Percentiles rank a stretch among this genome's conserved stretches.
These are phyloP conservation scores for Tetrahymena elliotti DNA, from an alignment of 73 alveolate species.

Conservation along the genomic window DNA sequence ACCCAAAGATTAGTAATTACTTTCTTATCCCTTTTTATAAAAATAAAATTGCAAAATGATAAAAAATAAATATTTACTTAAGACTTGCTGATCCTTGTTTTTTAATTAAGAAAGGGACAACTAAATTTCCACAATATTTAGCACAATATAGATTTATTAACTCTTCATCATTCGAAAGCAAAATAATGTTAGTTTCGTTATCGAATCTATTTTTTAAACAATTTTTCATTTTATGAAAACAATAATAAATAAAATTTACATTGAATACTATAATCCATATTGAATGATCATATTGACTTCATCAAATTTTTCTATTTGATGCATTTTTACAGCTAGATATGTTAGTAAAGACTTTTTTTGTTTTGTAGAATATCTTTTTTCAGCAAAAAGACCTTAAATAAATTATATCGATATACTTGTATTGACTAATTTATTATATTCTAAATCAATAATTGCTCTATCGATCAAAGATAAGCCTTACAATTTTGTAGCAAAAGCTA, in stretches of 20 bases:
- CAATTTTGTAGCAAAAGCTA: background rate
- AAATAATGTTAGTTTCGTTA: background rate
- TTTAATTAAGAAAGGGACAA: background rate
- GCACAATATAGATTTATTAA: background rate
- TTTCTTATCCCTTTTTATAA: background rate
- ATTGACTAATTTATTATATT: background rate
- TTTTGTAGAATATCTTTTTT: background rate
- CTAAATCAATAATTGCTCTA: background rate
- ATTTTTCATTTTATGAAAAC: background rate
- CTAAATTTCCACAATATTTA: background rate
- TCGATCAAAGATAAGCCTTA: background rate
- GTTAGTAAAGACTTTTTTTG: background rate
- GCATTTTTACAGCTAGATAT: background rate
- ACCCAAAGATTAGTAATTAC: background rate
- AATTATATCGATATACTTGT: background rate
- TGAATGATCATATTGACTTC: background rate
- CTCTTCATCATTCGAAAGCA: background rate
- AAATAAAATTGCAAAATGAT: background rate
- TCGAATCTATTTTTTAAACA: background rate
- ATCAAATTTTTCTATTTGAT: background rate
- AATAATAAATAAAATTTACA: background rate
- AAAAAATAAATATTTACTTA: background rate
- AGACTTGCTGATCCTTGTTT: background rate
- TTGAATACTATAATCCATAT: background rate
- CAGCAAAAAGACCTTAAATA: background rate